Conservation (phyloP, 106 monocot species). For the Acorus calamus region DNA sequence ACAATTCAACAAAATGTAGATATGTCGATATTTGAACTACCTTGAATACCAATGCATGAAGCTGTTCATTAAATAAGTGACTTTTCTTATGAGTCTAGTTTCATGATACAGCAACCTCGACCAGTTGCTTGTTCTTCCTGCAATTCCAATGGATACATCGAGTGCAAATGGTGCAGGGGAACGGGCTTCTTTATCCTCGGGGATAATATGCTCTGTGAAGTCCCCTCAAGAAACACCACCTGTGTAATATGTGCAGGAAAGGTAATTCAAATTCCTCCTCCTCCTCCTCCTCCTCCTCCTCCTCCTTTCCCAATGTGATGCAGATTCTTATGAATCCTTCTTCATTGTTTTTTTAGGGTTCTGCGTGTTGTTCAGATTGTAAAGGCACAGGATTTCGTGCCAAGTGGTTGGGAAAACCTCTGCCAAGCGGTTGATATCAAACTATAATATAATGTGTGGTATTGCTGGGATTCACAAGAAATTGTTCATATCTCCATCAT, state of each 20-base stretch:
- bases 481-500: too few relatives aligned
- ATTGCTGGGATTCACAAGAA: too few relatives aligned
- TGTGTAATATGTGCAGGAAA: slow-evolving; percentile 78
- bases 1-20: too few relatives aligned
- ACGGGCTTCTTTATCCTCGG: slow-evolving; percentile 95
- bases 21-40: too few relatives aligned
- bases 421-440: background rate
- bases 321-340: background rate
- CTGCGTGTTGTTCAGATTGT: slow-evolving; percentile 62
- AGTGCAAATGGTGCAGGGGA: slow-evolving; percentile 90
- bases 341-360: slow-evolving; percentile 34
- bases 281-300: background rate
- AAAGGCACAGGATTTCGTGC: slow-evolving; percentile 89
- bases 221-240: slow-evolving; percentile 80
- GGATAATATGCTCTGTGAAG: slow-evolving; percentile 83
- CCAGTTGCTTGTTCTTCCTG: slow-evolving; percentile 77
- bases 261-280: slow-evolving; percentile 18
- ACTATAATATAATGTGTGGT: too few relatives aligned
- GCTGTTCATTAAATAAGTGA: too few relatives aligned
- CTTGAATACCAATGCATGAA: too few relatives aligned
- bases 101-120: slow-evolving; percentile 59
- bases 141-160: slow-evolving; percentile 55
- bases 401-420: slow-evolving; percentile 73
- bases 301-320: background rate
- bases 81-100: background rate